Percentiles rank a stretch among this genome's conserved stretches.
Evolutionary conservation across 495 filamentous ascomycete genomes (phyloP).

Genomic region (Stereocaulon alpinum): DNA sequence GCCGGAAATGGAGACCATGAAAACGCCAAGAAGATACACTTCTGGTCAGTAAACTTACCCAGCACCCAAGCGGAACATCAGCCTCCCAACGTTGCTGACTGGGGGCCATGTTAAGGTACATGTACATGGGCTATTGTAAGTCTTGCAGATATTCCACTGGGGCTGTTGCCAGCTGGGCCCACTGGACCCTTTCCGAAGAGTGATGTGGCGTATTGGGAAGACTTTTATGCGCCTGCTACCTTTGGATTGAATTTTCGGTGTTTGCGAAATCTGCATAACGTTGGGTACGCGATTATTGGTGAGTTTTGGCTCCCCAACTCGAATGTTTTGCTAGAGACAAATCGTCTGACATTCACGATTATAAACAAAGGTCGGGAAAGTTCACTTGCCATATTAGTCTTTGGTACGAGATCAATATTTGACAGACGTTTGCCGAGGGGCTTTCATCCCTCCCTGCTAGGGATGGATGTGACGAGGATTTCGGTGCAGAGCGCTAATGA

Average conservation of each 20-base stretch:
- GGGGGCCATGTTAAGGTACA: neutral
- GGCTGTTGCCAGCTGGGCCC: neutral
- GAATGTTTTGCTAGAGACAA: neutral
- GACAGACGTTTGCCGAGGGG: constrained; percentile 7
- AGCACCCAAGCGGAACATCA: too few relatives aligned
- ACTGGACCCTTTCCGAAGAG: constrained; percentile 1
- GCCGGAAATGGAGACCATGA: neutral
- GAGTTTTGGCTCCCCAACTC: neutral
- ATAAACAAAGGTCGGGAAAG: neutral
- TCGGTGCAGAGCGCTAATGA: neutral
- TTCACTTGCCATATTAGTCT: neutral
- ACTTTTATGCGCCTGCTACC: neutral
- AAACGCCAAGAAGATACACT: constrained; percentile 5
- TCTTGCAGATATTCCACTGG: constrained; percentile 1
- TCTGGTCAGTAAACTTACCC: neutral
- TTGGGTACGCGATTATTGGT: constrained; percentile 5
- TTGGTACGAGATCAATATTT: neutral
- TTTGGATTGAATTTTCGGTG: neutral
- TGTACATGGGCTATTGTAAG: constrained; percentile 9
- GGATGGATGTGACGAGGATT: neutral
- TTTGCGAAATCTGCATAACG: neutral
- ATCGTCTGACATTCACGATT: neutral
- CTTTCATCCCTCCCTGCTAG: neutral
- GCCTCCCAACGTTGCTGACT: too few relatives aligned
- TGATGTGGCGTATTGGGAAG: neutral